These are phyloP conservation scores for Microthyrium microscopicum DNA, from an alignment of 2,329 filamentous ascomycete genomes.

Conservation along the genomic window DNA sequence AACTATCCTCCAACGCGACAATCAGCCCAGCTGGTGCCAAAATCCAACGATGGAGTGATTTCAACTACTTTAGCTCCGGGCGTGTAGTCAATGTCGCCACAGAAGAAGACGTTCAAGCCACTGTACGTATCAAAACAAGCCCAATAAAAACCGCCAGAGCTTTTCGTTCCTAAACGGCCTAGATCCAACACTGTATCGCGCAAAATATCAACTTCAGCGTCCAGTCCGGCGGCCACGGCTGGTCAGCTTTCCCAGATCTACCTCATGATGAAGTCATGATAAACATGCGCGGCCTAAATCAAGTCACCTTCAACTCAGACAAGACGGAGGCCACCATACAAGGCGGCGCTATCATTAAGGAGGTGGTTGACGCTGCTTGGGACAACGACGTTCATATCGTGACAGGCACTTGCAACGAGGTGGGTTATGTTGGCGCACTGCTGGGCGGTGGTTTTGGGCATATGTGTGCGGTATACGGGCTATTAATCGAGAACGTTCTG, in stretches of 20 bases:
- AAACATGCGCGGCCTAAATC: slow-evolving; percentile 15
- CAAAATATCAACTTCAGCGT: slow-evolving; percentile 16
- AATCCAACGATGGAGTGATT: too few species aligned
- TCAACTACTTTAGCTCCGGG: too few species aligned
- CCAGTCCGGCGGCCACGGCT: slow-evolving; percentile 16
- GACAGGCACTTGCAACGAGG: slow-evolving; percentile 19
- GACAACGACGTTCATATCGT: slow-evolving; percentile 13
- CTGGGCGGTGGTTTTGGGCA: slow-evolving; percentile 10
- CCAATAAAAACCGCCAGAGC: too few species aligned
- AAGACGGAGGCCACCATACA: slow-evolving; percentile 15
- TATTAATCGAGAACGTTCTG: too few species aligned
- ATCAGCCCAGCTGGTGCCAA: too few species aligned
- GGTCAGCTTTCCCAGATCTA: slow-evolving; percentile 14
- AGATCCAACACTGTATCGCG: too few species aligned
- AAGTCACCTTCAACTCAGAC: slow-evolving; percentile 13
- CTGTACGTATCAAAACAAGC: too few species aligned
- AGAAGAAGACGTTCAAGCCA: too few species aligned
- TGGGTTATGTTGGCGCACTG: slow-evolving; percentile 15
- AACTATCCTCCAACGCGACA: too few species aligned
- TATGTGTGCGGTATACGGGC: too few species aligned
- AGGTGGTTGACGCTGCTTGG: slow-evolving; percentile 9
- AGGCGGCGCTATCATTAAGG: slow-evolving; percentile 9
- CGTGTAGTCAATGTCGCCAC: too few species aligned
- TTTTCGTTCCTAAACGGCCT: too few species aligned
- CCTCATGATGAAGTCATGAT: slow-evolving; percentile 15